Base-by-base conservation (phyloP, 805 yeast species). In the Candida maesae region DNA sequence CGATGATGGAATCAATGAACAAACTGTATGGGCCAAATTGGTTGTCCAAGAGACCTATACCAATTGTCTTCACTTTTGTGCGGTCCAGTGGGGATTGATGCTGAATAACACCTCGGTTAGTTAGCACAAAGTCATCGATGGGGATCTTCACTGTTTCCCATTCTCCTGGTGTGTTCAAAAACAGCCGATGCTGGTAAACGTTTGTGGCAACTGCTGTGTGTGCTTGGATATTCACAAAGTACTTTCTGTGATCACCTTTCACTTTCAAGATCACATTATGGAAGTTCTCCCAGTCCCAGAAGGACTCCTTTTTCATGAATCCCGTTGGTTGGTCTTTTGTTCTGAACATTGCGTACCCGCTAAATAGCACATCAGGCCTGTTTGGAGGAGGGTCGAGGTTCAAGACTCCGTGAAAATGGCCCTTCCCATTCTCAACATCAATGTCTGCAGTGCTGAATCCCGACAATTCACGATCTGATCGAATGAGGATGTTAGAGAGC, bases 141-240 rank as follows among this genome's bases (percentile, higher is more conserved):
- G 93, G 88, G 25, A 87, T 79, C 21, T 81, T 76, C 12, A 86
- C 88, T 2, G 88, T 82, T 58, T 87, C 93, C 95, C 95, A 86
- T 46, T 78, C 70, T 3, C 88, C 86, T 5, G 86, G 87, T 30
- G 68, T 74, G 50, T 78, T 76, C 49, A 84, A 64, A 52, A 84
- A 87, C 47, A 87, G 66, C 17, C 95, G 64, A 60, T 87, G 95
- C 62, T 87, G 95, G 62, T 78, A 87, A 47, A 87, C 65, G 61
- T 87, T 95, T 2, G 91, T 82, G 7, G 79, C 73, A 45, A 83
- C 73, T 24, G 90, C 82, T 2, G 88, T 78, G 54, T 85, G 87
- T 11, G 91, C 81, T 64, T 87, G 95, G 37, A 87, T 71, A 55
- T 87, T 87, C 33, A 87, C 80, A 60, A 83, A 74, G 60, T 84